Evolutionary conservation across 1,284 basidiomycete species (phyloP).

Genomic region (Melampsora americana): DNA sequence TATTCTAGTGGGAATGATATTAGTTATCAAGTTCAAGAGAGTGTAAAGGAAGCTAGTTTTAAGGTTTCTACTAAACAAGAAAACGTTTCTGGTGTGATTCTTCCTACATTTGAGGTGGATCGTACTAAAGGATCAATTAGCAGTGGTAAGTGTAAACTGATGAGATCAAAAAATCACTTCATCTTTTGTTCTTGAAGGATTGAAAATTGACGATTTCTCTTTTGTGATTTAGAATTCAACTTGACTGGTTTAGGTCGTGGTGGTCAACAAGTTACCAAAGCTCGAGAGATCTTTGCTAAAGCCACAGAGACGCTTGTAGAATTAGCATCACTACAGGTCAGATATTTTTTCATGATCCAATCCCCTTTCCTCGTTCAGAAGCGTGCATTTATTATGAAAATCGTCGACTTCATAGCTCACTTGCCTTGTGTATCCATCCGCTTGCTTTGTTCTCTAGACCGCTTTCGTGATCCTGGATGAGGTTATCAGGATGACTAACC

Average conservation of each 20-base stretch:
- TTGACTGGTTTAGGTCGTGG: conserved; percentile 96
- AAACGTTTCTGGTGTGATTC: conserved; percentile 96
- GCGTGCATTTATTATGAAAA: not conserved
- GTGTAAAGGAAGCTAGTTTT: conserved; percentile 71
- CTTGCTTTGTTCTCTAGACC: conserved; percentile 61
- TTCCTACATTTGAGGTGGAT: conserved; percentile 91
- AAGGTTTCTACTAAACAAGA: conserved; percentile 92
- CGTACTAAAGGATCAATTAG: conserved; percentile 66
- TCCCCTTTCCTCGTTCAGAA: not conserved
- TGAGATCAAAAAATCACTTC: not conserved
- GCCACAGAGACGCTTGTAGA: conserved; percentile 96
- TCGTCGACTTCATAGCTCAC: not conserved
- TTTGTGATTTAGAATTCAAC: conserved; percentile 74
- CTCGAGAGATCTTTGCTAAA: conserved; percentile 93
- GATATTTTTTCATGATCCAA: conserved; percentile 29
- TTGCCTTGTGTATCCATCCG: not conserved
- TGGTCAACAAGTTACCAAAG: conserved; percentile 90
- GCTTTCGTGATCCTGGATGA: conserved; percentile 99
- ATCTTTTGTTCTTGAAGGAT: not conserved
- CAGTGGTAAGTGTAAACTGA: conserved; percentile 13
- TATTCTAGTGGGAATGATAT: conserved; percentile 93
- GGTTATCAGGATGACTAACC: conserved; percentile 96
- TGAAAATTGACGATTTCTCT: conserved; percentile 1
- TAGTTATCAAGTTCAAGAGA: conserved; percentile 83
- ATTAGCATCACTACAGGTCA: conserved; percentile 74